phyloP scores from a whole-genome alignment of 2,329 filamentous ascomycete species.

The Reticulascus tulasneorum region DNA sequence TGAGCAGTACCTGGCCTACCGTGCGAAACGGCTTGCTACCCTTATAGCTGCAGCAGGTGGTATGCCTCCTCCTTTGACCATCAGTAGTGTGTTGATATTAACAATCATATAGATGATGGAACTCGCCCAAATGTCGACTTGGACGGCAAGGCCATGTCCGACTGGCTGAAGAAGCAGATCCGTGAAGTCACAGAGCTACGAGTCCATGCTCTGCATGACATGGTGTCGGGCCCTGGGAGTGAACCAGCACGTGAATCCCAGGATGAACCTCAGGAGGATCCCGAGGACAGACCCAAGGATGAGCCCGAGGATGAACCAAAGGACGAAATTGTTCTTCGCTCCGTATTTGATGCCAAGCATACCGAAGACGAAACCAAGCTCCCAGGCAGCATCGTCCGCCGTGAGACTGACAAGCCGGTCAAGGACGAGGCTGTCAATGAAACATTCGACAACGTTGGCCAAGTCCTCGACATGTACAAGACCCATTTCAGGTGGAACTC shows the following conservation, averaged over 20 bases:
- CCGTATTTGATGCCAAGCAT: conserved; percentile 40
- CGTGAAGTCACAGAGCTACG: conserved; percentile 25
- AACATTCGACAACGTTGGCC: conserved; percentile 46
- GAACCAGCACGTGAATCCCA: too few relatives aligned
- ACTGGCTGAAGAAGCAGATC: conserved; percentile 34
- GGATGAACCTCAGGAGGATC: conserved; percentile 18
- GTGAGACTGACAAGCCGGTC: conserved; percentile 35
- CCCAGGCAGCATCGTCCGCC: conserved; percentile 37
- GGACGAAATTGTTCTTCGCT: conserved; percentile 30
- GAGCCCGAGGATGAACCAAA: conserved; percentile 16
- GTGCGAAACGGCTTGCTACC: conserved; percentile 29
- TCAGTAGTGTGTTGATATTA: not conserved
- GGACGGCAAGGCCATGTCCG: conserved; percentile 30
- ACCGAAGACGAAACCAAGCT: conserved; percentile 30
- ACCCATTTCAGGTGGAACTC: conserved; percentile 46
- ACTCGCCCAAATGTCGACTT: conserved; percentile 29
- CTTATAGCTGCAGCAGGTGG: conserved; percentile 19
- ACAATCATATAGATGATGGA: conserved; percentile 3
- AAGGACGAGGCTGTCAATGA: conserved; percentile 42
- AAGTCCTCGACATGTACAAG: conserved; percentile 46
- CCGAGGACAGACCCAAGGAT: conserved; percentile 14
- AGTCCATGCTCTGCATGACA: too few relatives aligned
- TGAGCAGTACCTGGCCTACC: conserved; percentile 24
- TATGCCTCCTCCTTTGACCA: conserved; percentile 7
- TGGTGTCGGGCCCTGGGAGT: too few relatives aligned